Conservation (phyloP, 2,329 filamentous ascomycete species). For the Nothomitra cinnamomea region DNA sequence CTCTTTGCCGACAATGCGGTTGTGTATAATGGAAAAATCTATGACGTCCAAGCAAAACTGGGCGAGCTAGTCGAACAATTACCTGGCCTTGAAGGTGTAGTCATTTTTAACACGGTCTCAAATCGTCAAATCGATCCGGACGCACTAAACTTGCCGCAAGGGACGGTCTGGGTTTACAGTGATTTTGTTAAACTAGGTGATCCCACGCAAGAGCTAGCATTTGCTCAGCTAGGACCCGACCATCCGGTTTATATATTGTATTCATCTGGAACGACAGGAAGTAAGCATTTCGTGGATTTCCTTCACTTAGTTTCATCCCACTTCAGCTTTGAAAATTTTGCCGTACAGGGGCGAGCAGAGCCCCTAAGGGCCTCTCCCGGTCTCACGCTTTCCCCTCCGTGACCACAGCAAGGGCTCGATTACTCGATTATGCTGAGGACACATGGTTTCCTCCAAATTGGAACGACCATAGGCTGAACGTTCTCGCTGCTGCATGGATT, state of each 20-base stretch:
- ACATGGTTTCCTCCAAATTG: too few relatives aligned
- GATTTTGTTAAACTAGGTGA: constrained; percentile 26
- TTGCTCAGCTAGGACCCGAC: constrained; percentile 64
- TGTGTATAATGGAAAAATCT: constrained; percentile 80
- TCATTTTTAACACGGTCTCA: constrained; percentile 54
- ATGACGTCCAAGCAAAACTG: constrained; percentile 65
- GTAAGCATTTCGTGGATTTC: background rate
- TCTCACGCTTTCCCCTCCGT: too few relatives aligned
- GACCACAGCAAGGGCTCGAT: too few relatives aligned
- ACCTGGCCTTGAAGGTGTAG: constrained; percentile 47
- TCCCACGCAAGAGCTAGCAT: constrained; percentile 32
- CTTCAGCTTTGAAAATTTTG: too few relatives aligned
- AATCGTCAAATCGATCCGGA: constrained; percentile 21
- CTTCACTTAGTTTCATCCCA: too few relatives aligned
- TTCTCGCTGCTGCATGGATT: too few relatives aligned
- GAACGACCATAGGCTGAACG: too few relatives aligned
- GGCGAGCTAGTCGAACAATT: constrained; percentile 56
- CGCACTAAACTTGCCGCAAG: constrained; percentile 13
- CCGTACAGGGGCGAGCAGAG: too few relatives aligned
- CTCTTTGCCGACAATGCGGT: constrained; percentile 79
- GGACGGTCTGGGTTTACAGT: constrained; percentile 23
- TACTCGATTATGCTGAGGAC: too few relatives aligned
- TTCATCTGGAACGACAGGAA: constrained; percentile 72
- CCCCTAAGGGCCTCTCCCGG: too few relatives aligned
- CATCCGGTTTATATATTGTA: constrained; percentile 91